Conservation (phyloP, 2,329 filamentous ascomycete species). For the Hirsutella rhossiliensis region DNA sequence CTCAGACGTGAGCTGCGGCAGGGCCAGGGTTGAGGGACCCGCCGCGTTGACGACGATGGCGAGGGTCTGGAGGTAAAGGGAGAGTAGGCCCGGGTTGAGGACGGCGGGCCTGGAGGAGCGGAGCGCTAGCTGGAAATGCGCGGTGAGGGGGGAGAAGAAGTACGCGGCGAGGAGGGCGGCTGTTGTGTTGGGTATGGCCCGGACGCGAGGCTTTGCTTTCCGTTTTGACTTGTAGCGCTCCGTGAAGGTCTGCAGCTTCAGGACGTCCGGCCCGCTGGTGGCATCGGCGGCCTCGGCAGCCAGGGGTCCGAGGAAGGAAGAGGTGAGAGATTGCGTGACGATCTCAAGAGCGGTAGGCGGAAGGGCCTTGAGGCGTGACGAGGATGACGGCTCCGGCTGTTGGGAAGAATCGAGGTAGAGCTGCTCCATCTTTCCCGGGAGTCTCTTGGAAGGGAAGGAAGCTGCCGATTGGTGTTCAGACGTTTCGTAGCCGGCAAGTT, state of each 20-base stretch:
- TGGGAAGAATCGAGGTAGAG: constrained; percentile 42
- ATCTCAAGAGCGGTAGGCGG: constrained; percentile 50
- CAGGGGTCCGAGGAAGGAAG: constrained; percentile 66
- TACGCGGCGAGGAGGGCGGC: constrained; percentile 60
- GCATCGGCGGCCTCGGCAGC: constrained; percentile 73
- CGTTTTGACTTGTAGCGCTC: constrained; percentile 32
- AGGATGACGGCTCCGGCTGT: constrained; percentile 8
- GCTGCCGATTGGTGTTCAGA: constrained; percentile 36
- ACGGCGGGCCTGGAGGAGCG: constrained; percentile 44
- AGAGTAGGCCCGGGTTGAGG: constrained; percentile 63
- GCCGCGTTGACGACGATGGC: constrained; percentile 72
- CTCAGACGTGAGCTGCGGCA: constrained; percentile 73
- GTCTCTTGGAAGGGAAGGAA: constrained; percentile 67
- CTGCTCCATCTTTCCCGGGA: constrained; percentile 62
- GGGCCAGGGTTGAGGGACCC: constrained; percentile 63
- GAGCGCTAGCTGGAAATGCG: constrained; percentile 60
- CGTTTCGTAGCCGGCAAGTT: constrained; percentile 66
- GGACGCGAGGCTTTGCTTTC: constrained; percentile 27
- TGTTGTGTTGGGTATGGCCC: constrained; percentile 62
- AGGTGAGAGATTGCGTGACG: constrained; percentile 56
- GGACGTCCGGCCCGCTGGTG: constrained; percentile 63
- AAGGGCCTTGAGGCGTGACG: constrained; percentile 35
- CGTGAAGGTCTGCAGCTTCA: constrained; percentile 86
- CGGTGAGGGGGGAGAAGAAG: constrained; percentile 81
- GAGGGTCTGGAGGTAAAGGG: constrained; percentile 75